Conservation (phyloP, 345 rosid genomes). For the Pseudoturritis turrita region DNA sequence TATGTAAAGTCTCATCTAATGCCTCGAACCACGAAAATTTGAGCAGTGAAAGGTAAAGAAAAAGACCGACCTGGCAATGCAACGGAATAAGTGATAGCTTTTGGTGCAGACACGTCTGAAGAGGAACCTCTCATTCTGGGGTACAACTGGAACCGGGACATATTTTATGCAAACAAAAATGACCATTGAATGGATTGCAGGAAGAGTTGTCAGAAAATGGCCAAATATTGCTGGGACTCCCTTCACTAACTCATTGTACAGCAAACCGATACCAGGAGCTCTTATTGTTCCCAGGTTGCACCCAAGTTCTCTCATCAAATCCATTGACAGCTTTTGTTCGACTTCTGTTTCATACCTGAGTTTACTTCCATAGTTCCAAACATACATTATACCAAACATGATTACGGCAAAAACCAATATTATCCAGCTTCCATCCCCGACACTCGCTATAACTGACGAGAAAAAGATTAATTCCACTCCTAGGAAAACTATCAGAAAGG, state of each 20-base stretch:
- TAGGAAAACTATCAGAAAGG: slow-evolving; percentile 63
- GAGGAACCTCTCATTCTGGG: slow-evolving; percentile 94
- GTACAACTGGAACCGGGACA: slow-evolving; percentile 93
- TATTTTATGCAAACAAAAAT: slow-evolving; percentile 93
- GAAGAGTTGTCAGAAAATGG: slow-evolving; percentile 95
- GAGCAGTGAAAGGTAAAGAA: neutral
- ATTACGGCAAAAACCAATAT: slow-evolving; percentile 74
- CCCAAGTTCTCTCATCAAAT: slow-evolving; percentile 87
- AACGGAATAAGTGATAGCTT: slow-evolving; percentile 91
- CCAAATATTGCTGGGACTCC: slow-evolving; percentile 97
- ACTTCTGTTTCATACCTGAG: slow-evolving; percentile 97
- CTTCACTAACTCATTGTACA: slow-evolving; percentile 88
- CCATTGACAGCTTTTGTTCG: slow-evolving; percentile 86
- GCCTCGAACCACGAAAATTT: neutral
- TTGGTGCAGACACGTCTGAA: slow-evolving; percentile 90
- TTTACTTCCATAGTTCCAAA: slow-evolving; percentile 99
- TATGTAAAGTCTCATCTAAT: neutral
- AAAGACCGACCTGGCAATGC: slow-evolving; percentile 78
- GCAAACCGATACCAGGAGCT: slow-evolving; percentile 98
- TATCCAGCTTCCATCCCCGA: slow-evolving; percentile 96
- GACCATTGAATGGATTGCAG: slow-evolving; percentile 96
- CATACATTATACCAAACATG: slow-evolving; percentile 84
- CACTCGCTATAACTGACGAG: slow-evolving; percentile 77
- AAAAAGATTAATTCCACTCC: slow-evolving; percentile 81
- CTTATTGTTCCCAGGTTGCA: slow-evolving; percentile 92